phyloP scores from a whole-genome alignment of 1,139 yeast species.

The Pichia sp. region DNA sequence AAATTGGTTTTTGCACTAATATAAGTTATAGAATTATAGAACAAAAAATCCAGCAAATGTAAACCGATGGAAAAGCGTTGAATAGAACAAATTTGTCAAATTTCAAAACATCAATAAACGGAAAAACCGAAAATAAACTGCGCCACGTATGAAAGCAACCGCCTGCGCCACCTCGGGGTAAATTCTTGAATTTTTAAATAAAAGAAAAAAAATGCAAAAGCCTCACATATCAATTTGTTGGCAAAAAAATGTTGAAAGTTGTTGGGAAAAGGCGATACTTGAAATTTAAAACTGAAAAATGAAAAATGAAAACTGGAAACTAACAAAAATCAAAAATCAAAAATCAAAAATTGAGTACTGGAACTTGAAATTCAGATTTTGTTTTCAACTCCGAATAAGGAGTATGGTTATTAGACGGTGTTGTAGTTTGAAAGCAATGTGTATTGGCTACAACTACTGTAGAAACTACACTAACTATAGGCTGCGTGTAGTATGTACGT shows the following conservation, averaged over 20 bases:
- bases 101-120: neutral
- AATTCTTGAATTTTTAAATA: no score
- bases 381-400: neutral
- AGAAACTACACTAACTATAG: neutral
- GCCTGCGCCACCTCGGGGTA: neutral
- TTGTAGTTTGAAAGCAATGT: neutral
- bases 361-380: no score
- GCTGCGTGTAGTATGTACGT: no score
- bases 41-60: no score
- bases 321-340: no score
- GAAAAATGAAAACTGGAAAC: no score
- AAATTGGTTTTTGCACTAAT: neutral
- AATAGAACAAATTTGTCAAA: neutral
- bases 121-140: neutral
- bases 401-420: neutral
- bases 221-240: neutral
- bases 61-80: neutral
- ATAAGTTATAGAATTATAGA: neutral
- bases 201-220: no score
- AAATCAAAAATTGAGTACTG: no score
- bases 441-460: neutral
- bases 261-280: neutral
- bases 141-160: neutral
- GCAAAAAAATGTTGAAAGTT: neutral
- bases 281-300: no score